phyloP scores from a whole-genome alignment of 2,329 filamentous ascomycete species.

The Nemania sp. region DNA sequence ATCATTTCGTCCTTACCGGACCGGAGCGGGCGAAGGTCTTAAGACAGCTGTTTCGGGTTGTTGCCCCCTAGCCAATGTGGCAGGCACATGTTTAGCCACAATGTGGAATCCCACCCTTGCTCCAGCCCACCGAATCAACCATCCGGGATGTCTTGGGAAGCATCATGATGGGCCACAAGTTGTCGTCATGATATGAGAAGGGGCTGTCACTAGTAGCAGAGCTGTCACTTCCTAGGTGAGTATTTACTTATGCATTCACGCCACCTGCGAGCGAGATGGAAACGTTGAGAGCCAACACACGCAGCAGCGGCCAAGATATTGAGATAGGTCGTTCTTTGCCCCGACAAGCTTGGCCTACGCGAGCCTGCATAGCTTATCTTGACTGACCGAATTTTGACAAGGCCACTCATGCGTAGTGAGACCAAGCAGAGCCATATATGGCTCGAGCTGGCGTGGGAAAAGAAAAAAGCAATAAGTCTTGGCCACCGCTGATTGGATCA shows the following conservation, averaged over 20 bases:
- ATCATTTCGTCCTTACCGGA: no score
- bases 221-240: background rate
- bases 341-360: background rate
- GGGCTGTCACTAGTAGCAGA: background rate
- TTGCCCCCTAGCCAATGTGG: no score
- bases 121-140: no score
- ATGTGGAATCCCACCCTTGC: no score
- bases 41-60: no score
- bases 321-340: background rate
- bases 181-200: no score
- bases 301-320: background rate
- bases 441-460: background rate
- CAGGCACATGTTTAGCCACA: no score
- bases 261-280: background rate
- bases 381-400: background rate
- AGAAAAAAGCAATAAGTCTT: conserved; percentile 21
- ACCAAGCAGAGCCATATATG: conserved; percentile 7
- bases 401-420: background rate
- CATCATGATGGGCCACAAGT: background rate
- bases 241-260: no score
- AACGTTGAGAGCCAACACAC: background rate
- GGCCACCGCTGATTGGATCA: background rate
- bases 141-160: no score
- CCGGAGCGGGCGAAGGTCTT: no score
- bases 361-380: background rate